Evolutionary conservation across 2,329 filamentous ascomycete species (phyloP).

Genomic region (Colletotrichum cereale): DNA sequence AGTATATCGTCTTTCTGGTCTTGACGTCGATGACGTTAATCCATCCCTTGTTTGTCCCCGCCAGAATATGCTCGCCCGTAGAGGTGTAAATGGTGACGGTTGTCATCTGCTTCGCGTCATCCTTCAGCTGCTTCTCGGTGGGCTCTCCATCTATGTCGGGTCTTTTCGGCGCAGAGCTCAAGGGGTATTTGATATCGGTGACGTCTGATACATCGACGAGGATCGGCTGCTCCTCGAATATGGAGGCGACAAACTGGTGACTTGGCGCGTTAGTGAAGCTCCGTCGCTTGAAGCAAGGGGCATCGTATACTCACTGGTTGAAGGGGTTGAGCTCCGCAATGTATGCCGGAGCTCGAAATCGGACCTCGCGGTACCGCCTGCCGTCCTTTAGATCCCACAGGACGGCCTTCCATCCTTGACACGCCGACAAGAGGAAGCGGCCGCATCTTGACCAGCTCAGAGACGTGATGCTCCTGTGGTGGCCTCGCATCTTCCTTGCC

Average conservation of each 20-base stretch:
- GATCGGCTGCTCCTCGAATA: constrained; percentile 93
- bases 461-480: constrained; percentile 93
- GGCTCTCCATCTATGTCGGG: constrained; percentile 77
- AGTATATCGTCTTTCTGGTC: constrained; percentile 87
- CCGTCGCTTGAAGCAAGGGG: background rate
- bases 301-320: constrained; percentile 74
- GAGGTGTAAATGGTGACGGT: constrained; percentile 92
- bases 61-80: constrained; percentile 87
- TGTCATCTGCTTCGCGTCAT: constrained; percentile 95
- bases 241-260: constrained; percentile 86
- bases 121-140: constrained; percentile 86
- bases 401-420: constrained; percentile 96
- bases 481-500: constrained; percentile 91
- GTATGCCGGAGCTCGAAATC: constrained; percentile 93
- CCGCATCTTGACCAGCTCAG: constrained; percentile 96
- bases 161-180: constrained; percentile 86
- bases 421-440: constrained; percentile 90
- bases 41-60: constrained; percentile 95
- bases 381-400: constrained; percentile 88
- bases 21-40: constrained; percentile 93
- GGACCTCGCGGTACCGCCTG: constrained; percentile 82
- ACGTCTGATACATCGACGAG: constrained; percentile 83
- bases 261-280: constrained; percentile 25
- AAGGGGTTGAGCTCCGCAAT: constrained; percentile 94
- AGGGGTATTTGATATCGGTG: constrained; percentile 78